Evolutionary conservation across 495 filamentous ascomycete genomes (phyloP).

Genomic region (Penicillium riverlandense): DNA sequence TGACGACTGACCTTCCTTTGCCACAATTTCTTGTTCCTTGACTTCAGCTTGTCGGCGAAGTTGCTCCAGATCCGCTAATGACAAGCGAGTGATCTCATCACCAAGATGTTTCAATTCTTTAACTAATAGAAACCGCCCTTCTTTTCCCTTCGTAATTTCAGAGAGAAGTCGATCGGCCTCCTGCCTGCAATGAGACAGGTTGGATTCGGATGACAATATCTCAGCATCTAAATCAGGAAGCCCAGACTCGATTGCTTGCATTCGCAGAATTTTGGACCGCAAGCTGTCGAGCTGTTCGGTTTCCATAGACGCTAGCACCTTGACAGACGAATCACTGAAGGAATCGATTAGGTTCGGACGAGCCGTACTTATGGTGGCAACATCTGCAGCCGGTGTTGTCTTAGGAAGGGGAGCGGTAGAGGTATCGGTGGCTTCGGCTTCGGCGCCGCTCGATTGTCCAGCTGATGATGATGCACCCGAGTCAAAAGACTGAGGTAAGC

Average conservation of each 20-base stretch:
- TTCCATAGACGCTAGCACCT: constrained; percentile 10
- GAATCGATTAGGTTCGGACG: constrained; percentile 3
- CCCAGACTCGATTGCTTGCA: constrained; percentile 48
- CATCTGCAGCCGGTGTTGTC: background rate
- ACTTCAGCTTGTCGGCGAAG: constrained; percentile 21
- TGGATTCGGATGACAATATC: constrained; percentile 37
- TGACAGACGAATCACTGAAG: constrained; percentile 7
- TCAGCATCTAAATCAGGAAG: constrained; percentile 51
- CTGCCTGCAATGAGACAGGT: constrained; percentile 44
- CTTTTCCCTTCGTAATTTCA: constrained; percentile 44
- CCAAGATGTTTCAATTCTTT: constrained; percentile 50
- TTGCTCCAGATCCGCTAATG: constrained; percentile 33
- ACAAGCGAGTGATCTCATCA: constrained; percentile 36
- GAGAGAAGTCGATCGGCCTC: constrained; percentile 54
- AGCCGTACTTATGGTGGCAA: background rate
- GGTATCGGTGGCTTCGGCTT: constrained; percentile 5
- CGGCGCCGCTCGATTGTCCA: constrained; percentile 5
- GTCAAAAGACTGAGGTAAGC: constrained; percentile 21
- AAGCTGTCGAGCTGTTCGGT: constrained; percentile 17
- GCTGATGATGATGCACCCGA: constrained; percentile 12
- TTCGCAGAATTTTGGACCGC: constrained; percentile 32
- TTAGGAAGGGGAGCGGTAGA: background rate
- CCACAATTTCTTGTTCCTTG: constrained; percentile 17
- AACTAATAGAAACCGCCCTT: constrained; percentile 33
- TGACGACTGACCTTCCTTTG: constrained; percentile 14